phyloP scores from a whole-genome alignment of 139 green algal species.

The Micractinium sp. region DNA sequence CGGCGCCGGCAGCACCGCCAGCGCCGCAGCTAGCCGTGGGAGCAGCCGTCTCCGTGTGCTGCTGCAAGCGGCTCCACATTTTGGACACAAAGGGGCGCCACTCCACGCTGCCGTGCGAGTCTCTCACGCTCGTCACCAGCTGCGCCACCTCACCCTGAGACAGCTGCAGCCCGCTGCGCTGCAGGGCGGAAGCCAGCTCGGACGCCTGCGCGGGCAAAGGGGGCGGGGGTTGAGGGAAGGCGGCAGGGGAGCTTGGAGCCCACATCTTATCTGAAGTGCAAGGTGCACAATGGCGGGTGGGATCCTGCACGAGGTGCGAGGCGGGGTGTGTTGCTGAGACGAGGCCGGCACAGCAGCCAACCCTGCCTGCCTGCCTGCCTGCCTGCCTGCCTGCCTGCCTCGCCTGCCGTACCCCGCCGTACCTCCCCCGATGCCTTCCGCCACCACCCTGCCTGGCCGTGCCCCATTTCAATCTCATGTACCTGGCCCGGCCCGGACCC shows the following conservation, averaged over 20 bases:
- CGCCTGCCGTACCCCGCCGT: no score
- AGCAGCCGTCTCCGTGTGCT: background rate
- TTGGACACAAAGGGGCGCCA: conserved; percentile 15
- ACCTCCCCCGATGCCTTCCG: background rate
- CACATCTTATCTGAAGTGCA: background rate
- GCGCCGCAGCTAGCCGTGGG: background rate
- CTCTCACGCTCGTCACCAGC: background rate
- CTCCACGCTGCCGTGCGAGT: background rate
- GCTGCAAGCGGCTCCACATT: conserved; percentile 2
- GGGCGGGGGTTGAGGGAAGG: background rate
- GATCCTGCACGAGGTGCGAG: no score
- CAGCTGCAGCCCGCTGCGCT: conserved; percentile 23
- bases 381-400: no score
- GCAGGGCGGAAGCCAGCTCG: conserved; percentile 26
- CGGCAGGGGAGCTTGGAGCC: background rate
- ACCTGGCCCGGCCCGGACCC: no score
- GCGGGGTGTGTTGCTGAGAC: no score
- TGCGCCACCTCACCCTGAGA: background rate
- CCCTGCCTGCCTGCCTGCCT: no score
- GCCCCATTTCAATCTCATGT: no score
- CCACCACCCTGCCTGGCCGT: background rate
- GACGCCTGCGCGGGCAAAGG: background rate
- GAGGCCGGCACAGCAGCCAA: no score
- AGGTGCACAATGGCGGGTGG: background rate
- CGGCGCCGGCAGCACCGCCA: background rate